Percentiles rank a stretch among this genome's conserved stretches.
phyloP scores from a whole-genome alignment of 2,329 filamentous ascomycete species.

The Leptographium galeiforme region DNA sequence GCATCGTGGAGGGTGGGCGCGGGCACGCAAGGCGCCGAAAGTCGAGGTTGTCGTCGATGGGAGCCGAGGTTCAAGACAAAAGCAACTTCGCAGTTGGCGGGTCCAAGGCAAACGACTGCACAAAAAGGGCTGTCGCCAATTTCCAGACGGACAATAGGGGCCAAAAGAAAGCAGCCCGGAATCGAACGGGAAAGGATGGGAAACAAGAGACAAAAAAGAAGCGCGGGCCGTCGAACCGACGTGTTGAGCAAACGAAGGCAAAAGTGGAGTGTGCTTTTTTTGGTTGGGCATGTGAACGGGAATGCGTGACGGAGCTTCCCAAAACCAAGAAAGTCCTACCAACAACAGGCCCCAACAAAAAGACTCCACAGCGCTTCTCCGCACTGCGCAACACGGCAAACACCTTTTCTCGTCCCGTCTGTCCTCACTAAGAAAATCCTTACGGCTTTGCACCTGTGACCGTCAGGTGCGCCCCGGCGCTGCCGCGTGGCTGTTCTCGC shows the following conservation, averaged over 20 bases:
- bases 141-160: too few species aligned
- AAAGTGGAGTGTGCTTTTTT: not conserved
- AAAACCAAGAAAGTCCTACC: not conserved
- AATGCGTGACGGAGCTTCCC: not conserved
- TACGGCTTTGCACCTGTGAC: too few species aligned
- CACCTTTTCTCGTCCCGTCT: too few species aligned
- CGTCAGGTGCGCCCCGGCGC: too few species aligned
- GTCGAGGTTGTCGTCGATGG: not conserved
- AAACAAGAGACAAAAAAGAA: not conserved
- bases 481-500: too few species aligned
- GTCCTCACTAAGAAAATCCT: too few species aligned
- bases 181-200: too few species aligned
- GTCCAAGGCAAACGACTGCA: not conserved
- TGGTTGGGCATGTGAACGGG: conserved; percentile 2
- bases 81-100: not conserved
- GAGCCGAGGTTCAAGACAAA: not conserved
- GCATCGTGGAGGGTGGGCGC: conserved; percentile 45
- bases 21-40: not conserved
- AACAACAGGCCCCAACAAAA: not conserved
- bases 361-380: not conserved
- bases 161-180: too few species aligned
- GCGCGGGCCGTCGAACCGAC: not conserved
- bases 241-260: not conserved
- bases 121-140: too few species aligned
- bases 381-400: not conserved